Percentiles rank a stretch among this genome's conserved stretches.
These are phyloP conservation scores for Phytopythium cucurbitacearum DNA, from an alignment of 352 stramenopile species.

Conservation along the genomic window DNA sequence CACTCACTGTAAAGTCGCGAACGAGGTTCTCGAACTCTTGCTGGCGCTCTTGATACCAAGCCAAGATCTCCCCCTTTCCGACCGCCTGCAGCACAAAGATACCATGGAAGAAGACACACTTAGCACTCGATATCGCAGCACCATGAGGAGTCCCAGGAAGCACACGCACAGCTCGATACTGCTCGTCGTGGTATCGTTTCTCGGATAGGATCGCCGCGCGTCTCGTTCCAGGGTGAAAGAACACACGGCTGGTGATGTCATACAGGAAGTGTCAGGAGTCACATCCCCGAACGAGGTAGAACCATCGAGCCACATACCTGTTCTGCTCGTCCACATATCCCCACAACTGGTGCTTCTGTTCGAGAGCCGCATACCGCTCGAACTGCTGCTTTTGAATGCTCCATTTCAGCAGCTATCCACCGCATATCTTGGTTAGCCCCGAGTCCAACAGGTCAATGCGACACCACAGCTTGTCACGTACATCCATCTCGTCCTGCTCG, in stretches of 20 bases:
- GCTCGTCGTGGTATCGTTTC: slow-evolving; percentile 68
- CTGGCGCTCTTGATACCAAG: slow-evolving; percentile 41
- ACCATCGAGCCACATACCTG: slow-evolving; percentile 24
- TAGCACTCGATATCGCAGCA: background rate
- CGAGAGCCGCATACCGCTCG: slow-evolving; percentile 48
- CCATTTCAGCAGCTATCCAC: slow-evolving; percentile 53
- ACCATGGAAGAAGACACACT: background rate
- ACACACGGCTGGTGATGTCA: slow-evolving; percentile 32
- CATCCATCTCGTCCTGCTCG: slow-evolving; percentile 75
- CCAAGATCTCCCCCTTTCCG: slow-evolving; percentile 40
- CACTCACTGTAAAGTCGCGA: slow-evolving; percentile 58
- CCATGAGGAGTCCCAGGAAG: slow-evolving; percentile 1
- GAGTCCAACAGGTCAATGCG: background rate
- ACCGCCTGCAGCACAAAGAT: slow-evolving; percentile 9
- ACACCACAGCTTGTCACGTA: slow-evolving; percentile 13
- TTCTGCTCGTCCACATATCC: slow-evolving; percentile 50
- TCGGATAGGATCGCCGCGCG: slow-evolving; percentile 61
- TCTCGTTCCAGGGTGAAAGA: slow-evolving; percentile 59
- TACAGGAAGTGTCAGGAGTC: slow-evolving; percentile 4
- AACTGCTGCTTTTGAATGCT: slow-evolving; percentile 66
- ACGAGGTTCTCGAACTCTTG: slow-evolving; percentile 44
- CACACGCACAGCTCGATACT: slow-evolving; percentile 33
- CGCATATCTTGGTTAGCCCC: slow-evolving; percentile 1
- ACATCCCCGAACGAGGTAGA: background rate
- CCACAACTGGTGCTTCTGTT: slow-evolving; percentile 53